Evolutionary conservation across 768 basidiomycete species (phyloP), one percentile per base, ranked within the genome.

Genomic region (Naganishia vaughanmartiniae): DNA sequence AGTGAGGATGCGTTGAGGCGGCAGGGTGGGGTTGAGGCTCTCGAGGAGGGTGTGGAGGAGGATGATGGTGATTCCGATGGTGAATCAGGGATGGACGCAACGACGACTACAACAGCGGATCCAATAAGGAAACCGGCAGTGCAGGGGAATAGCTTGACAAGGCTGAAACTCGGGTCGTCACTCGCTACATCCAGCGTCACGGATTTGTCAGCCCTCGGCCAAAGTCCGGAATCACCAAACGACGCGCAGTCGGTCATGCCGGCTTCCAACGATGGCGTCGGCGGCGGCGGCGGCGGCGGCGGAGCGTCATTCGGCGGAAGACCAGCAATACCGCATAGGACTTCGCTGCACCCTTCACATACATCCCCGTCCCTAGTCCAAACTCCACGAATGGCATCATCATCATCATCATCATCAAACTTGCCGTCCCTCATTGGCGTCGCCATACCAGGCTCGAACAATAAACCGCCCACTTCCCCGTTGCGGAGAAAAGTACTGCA

Each of bases 261-360:
- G 24, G 12, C 31, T n/a, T n/a, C 10, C 31, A 24, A 9, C 42
- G 17, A 42, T 5, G 34, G 34, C 34, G 34, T 4, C 34, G 34
- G 34, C 34, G 34, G 4, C 34, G 12, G 34, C 34, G 34, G 34
- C 34, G 34, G 34, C 42, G 42, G 34, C 15, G 34, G n/a, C 19
- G n/a, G n/a, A n/a, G 34, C 57, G 21, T 15, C 24, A 30, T 42
- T 28, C 36, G 39, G 60, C 39, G 17, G 31, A 5, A 63, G 39
- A 19, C 60, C 60, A 28, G 60, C 42, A 14, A 21, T 54, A 45
- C 30, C 51, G 17, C 65, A 54, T 34, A 46, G 53, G 11, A 51
- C n/a, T 21, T 54, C 65, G 24, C 45, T 54, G 39, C 69, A 70
- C 30, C 69, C 69, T 4, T 55, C 69, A 19, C 69, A 70, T 34